A percentile compares a stretch with the other conserved stretches of the same genome.
Evolutionary conservation across 495 filamentous ascomycete species (phyloP).

Genomic region (Neurospora intermedia): DNA sequence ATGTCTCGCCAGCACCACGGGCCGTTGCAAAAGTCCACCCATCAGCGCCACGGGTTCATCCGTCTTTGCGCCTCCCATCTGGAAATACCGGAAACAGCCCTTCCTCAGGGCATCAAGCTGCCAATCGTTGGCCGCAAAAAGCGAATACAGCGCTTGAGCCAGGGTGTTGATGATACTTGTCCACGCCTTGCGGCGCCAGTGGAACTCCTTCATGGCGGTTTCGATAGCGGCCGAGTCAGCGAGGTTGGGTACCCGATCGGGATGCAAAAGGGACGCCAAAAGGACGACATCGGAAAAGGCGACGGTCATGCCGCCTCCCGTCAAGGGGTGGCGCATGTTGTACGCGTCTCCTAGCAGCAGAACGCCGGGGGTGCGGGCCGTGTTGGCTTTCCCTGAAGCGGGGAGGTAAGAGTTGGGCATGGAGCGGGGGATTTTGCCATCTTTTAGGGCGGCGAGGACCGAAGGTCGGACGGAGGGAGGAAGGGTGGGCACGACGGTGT

Average conservation of each 20-base stretch:
- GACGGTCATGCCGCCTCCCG: constrained; percentile 93
- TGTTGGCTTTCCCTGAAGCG: constrained; percentile 36
- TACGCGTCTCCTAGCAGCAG: constrained; percentile 82
- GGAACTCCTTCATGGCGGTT: constrained; percentile 62
- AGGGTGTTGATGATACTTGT: constrained; percentile 92
- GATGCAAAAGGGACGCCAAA: constrained; percentile 59
- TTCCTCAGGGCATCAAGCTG: constrained; percentile 71
- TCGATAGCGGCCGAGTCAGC: constrained; percentile 52
- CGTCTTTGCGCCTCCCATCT: constrained; percentile 51
- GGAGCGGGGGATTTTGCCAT: constrained; percentile 52
- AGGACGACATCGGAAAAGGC: constrained; percentile 80
- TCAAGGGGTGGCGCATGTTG: constrained; percentile 95
- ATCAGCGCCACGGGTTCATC: constrained; percentile 73
- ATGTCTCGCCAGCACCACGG: constrained; percentile 73
- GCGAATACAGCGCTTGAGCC: constrained; percentile 75
- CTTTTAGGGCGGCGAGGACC: constrained; percentile 64
- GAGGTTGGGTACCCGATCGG: constrained; percentile 55
- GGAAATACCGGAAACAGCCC: constrained; percentile 91
- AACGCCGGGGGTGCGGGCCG: constrained; percentile 60
- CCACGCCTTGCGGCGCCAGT: constrained; percentile 75
- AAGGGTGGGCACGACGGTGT: constrained; percentile 66
- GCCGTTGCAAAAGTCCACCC: constrained; percentile 70
- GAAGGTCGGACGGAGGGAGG: constrained; percentile 61
- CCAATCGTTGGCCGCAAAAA: constrained; percentile 81
- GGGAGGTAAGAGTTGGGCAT: constrained; percentile 96